These are phyloP conservation scores for Rhododendron molle DNA, from an alignment of 148 eudicot genomes.

Conservation along the genomic window DNA sequence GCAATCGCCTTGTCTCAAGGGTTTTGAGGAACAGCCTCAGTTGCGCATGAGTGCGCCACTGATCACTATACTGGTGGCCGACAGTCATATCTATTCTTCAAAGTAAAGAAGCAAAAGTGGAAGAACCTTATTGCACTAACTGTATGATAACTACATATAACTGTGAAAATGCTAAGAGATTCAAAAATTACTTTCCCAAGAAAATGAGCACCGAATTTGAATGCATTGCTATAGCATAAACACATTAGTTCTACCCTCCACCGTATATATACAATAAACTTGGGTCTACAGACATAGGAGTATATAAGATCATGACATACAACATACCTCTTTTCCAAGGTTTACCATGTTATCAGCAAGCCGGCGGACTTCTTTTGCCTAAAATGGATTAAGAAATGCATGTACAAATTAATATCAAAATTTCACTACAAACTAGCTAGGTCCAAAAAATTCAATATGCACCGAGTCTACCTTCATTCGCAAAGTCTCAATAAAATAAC, in stretches of 20 bases:
- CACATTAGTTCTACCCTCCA: background rate
- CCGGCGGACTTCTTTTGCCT: conserved; percentile 95
- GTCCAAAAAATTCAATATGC: background rate
- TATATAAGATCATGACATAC: background rate
- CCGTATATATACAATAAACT: background rate
- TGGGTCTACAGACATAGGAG: background rate
- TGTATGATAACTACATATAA: background rate
- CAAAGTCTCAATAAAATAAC: background rate
- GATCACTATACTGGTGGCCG: background rate
- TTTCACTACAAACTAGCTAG: background rate
- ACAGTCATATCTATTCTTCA: background rate
- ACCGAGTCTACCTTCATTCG: background rate
- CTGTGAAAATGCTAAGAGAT: background rate
- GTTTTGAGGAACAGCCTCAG: background rate
- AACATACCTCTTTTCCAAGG: conserved; percentile 85
- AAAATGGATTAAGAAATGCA: background rate
- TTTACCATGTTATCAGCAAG: conserved; percentile 97
- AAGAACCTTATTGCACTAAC: background rate
- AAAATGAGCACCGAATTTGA: background rate
- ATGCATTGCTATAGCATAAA: background rate
- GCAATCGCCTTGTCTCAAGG: background rate
- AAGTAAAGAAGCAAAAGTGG: background rate
- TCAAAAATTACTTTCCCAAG: background rate
- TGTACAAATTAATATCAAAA: background rate
- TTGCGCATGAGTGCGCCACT: background rate